Evolutionary conservation across 352 stramenopile species (phyloP).

Genomic region (Globisporangium perplexum): DNA sequence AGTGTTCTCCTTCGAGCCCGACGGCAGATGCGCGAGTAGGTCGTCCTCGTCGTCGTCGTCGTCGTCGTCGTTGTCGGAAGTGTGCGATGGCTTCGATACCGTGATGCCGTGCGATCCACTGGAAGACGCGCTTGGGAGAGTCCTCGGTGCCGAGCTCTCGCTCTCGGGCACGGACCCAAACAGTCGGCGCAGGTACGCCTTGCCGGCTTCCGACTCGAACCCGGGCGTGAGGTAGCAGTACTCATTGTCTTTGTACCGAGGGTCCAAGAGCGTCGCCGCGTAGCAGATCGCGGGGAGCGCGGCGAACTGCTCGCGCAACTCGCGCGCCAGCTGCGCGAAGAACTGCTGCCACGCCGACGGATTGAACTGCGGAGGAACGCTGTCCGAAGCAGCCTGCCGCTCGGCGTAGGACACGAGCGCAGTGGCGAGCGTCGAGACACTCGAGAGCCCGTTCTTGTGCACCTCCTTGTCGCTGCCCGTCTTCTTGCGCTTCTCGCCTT

Average conservation of each 20-base stretch:
- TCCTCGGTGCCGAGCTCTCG: slow-evolving; percentile 11
- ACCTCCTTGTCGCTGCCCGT: slow-evolving; percentile 75
- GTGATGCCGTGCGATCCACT: slow-evolving; percentile 6
- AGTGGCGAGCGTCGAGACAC: slow-evolving; percentile 65
- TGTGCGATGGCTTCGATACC: background rate
- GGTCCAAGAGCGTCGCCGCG: slow-evolving; percentile 68
- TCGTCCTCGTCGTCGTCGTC: slow-evolving; percentile 73
- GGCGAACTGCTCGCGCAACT: slow-evolving; percentile 51
- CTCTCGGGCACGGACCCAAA: slow-evolving; percentile 37
- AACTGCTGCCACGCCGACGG: slow-evolving; percentile 53
- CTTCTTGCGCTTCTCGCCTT: slow-evolving; percentile 67
- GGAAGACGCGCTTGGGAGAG: slow-evolving; percentile 18
- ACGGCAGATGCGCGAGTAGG: slow-evolving; percentile 60
- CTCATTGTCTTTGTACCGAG: slow-evolving; percentile 77
- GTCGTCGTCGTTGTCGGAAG: slow-evolving; percentile 16
- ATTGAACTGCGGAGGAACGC: slow-evolving; percentile 26
- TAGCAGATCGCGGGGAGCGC: slow-evolving; percentile 49
- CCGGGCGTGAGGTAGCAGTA: slow-evolving; percentile 67
- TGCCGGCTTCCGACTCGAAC: slow-evolving; percentile 45
- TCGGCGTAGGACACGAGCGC: slow-evolving; percentile 65
- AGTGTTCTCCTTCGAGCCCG: slow-evolving; percentile 39
- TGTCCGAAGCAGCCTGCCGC: slow-evolving; percentile 37
- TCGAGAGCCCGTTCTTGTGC: slow-evolving; percentile 68
- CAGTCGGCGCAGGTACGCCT: slow-evolving; percentile 48
- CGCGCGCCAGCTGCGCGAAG: slow-evolving; percentile 45